Base-by-base conservation (phyloP, 257 asterid species). In the Penstemon barbatus region DNA sequence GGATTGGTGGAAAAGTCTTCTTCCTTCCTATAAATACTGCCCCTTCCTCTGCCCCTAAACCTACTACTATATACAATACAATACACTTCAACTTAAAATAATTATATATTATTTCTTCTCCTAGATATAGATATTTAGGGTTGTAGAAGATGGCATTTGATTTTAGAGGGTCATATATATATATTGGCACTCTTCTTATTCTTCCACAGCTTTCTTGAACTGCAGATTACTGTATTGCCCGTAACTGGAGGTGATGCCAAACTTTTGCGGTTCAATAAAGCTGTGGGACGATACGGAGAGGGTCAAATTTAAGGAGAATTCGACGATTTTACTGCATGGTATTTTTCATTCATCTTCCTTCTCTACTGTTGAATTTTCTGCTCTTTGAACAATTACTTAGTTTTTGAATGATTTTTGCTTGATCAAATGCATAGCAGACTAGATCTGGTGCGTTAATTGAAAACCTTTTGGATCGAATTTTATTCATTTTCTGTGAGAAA, bases 121-220 rank as follows among this genome's bases (percentile, higher is more conserved):
- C n/a, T 49, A 12, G 2, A n/a, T 19, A 44, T 19, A 80, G 84
- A 83, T 85, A 73, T 78, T 80, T 80, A 79, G 84, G 82, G 78
- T 82, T 77, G 83, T 80, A 69, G 33, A 25, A 25, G 33, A 25
- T 25, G 33, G 33, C 33, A 25, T 25, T n/a, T n/a, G n/a, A n/a
- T n/a, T 25, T 25, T 25, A 25, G 33, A 25, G 33, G 33, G 33
- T 25, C 5, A 40, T 4, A 12, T 4, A 40, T 4, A 12, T 4
- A 40, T 15, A 53, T 76, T 87, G 96, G 75, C 76, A 68, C 89
- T 81, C 81, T 81, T 81, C 82, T 80, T 91, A 69, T 76, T 84
- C 76, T 89, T 89, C 97, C 97, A 91, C 97, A 85, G 97, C 96
- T 91, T 91, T 91, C 97, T 91, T 91, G 97, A 91, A 91, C 97